These are phyloP conservation scores for Penicillium verrucosum DNA, from an alignment of 2,329 filamentous ascomycete genomes.

Conservation along the genomic window DNA sequence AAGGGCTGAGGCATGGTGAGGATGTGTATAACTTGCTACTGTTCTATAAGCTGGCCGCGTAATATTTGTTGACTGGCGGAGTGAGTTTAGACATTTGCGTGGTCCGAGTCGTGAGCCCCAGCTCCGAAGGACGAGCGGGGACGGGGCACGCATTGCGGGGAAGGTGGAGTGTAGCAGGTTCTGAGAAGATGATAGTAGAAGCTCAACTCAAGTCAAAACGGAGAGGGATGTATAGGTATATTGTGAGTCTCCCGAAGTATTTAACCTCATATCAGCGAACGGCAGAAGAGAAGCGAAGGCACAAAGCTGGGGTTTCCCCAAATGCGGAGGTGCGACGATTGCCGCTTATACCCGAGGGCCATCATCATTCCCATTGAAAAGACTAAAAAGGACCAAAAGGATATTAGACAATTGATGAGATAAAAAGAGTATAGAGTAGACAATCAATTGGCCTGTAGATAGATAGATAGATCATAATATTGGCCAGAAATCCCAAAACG, in stretches of 20 bases:
- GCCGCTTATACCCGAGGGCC: slow-evolving; percentile 45
- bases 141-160: slow-evolving; percentile 39
- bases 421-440: neutral
- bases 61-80: neutral
- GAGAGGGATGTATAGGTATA: neutral
- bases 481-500: neutral
- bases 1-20: slow-evolving; percentile 77
- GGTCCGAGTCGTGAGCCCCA: slow-evolving; percentile 30
- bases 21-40: slow-evolving; percentile 73
- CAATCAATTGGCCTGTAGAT: neutral
- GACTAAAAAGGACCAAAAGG: neutral
- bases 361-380: slow-evolving; percentile 11
- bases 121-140: slow-evolving; percentile 39
- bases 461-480: neutral
- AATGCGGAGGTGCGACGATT: slow-evolving; percentile 43
- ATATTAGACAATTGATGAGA: neutral
- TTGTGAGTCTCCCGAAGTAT: neutral
- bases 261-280: neutral
- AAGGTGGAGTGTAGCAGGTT: slow-evolving; percentile 8
- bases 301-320: slow-evolving; percentile 19
- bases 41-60: slow-evolving; percentile 30
- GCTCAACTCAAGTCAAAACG: neutral
- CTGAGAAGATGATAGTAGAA: neutral
- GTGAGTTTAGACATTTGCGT: slow-evolving; percentile 8
- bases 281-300: slow-evolving; percentile 8